phyloP scores from a whole-genome alignment of 352 stramenopile genomes.

The Phytophthora vignae region DNA sequence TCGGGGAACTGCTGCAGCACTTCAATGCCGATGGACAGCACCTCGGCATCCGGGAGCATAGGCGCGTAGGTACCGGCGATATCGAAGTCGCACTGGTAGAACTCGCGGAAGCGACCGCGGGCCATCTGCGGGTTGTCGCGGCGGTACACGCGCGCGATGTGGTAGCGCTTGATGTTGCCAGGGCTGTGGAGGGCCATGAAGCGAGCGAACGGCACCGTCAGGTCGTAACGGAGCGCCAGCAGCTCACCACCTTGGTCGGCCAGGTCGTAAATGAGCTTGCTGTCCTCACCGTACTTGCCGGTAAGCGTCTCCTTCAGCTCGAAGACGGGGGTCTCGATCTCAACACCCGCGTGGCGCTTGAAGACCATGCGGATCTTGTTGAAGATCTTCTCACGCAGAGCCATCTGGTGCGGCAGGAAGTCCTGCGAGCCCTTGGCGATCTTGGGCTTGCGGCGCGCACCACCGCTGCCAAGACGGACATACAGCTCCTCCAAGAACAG shows the following conservation, averaged over 20 bases:
- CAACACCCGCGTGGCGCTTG: constrained; percentile 97
- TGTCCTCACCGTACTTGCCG: constrained; percentile 99
- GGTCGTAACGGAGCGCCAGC: constrained; percentile 95
- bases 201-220: constrained; percentile 98
- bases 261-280: constrained; percentile 99
- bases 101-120: constrained; percentile 97
- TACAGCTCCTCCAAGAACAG: constrained; percentile 74
- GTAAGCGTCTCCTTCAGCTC: constrained; percentile 99
- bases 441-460: constrained; percentile 85
- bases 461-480: constrained; percentile 69
- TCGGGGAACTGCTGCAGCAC: constrained; percentile 88
- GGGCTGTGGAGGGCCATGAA: constrained; percentile 98
- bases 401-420: constrained; percentile 97
- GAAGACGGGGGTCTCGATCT: constrained; percentile 99
- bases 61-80: constrained; percentile 95
- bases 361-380: constrained; percentile 98
- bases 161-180: constrained; percentile 99
- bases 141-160: constrained; percentile 98
- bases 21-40: constrained; percentile 95
- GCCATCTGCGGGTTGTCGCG: constrained; percentile 96
- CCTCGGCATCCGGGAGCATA: constrained; percentile 98
- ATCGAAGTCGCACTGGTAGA: constrained; percentile 99
- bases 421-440: constrained; percentile 95
- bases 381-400: constrained; percentile 97
- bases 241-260: constrained; percentile 98